Evolutionary conservation across 2,329 filamentous ascomycete species (phyloP), one percentile per base, ranked within the genome.

Genomic region (Fusarium oligoseptatum): DNA sequence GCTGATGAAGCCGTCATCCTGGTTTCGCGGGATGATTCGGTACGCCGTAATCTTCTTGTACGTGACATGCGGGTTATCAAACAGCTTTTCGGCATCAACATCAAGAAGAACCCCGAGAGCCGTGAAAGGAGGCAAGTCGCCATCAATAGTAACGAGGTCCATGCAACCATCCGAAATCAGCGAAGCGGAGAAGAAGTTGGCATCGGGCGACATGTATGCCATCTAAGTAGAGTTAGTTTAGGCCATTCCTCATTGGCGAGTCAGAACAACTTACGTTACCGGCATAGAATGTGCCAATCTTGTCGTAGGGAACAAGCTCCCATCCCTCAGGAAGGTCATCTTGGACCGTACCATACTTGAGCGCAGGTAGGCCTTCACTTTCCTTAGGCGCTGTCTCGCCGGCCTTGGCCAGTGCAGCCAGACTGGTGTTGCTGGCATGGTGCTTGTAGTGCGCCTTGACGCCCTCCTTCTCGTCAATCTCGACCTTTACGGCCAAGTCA

Each of bases 11-110:
- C 96, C 96, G 72, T 92, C 88, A 43, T 89, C 85, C 77, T 92
- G 88, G 72, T 92, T 85, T 63, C 90, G 91, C 0, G 97, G 97
- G 4, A 92, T 92, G 72, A 99, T 92, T 48, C 97, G 90, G 81
- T 97, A 98, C 0, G 93, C 97, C n/a, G 89, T 88, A 5, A 98
- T 89, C 82, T 99, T 99, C 77, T 92, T 90, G 82, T 98, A 96
- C 34, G 88, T 88, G 14, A 98, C 93, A 43, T 93, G 88, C 0
- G 91, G 88, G 80, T 93, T 91, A 80, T 97, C 94, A 76, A 98
- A 97, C 75, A 97, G 92, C 4, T 89, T 90, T 62, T 92, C 92
- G 10, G 89, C 89, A 73, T 95, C 92, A 15, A 98, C 89, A 0
- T 91, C 89, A 3, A 92, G 83, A 77, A 98, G 87, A 75, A 95